Evolutionary conservation across 2,329 filamentous ascomycete species (phyloP), one percentile per base, ranked within the genome.

Genomic region (Colletotrichum tropicale): DNA sequence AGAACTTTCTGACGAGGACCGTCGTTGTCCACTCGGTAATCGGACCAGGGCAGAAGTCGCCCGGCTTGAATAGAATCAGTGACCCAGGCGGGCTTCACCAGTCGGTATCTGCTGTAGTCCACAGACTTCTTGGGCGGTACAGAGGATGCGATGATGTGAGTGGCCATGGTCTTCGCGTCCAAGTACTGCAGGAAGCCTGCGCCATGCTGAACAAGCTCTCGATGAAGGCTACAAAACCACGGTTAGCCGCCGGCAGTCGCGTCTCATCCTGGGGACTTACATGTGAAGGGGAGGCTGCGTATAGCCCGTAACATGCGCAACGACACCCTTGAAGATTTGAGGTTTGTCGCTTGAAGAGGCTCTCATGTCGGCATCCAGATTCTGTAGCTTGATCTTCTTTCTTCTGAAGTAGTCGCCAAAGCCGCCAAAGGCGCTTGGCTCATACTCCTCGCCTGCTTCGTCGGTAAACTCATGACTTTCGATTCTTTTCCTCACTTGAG

Each of bases 351-450:
- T 85, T 2, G 93, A 91, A 6, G 91, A 87, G 36, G 94, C 90
- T 74, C 96, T 93, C 60, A 98, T 88, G 70, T 98, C 92, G 10
- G 93, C 93, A 85, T 99, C 97, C 34, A 97, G 91, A 81, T 99
- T 99, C 84, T 98, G 97, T 5, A 99, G 90, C 83, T 99, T 99
- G 84, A 98, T 93, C 88, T 98, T 98, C 88, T 99, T 99, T 71
- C 96, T 93, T 66, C 96, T 91, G 83, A 98, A 98, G 84, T 98
- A 99, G 81, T 98, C 96, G 28, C 89, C 86, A 81, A 98, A 98
- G 10, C 96, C 96, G 30, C 95, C 95, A 84, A 98, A 99, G 68
- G 91, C 91, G 77, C 96, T 98, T 3, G 89, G 91, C 74, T 93
- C 93, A 83, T 99, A 99, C 83, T 99, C 98, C 74, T 98, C 96